Evolutionary conservation across 1,139 yeast genomes (phyloP).

Genomic region (Lizanozyma gosingica): DNA sequence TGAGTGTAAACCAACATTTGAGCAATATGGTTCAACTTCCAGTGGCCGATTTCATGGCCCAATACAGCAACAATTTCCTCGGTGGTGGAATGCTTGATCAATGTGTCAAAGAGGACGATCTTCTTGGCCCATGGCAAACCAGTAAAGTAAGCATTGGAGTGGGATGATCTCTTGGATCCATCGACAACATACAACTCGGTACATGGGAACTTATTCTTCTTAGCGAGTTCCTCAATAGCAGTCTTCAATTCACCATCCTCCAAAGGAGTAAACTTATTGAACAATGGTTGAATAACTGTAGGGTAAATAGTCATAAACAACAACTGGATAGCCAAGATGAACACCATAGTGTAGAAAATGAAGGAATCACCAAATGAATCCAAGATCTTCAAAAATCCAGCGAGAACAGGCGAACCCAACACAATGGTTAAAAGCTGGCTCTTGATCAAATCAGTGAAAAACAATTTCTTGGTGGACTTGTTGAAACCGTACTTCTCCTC

Average conservation of each 20-base stretch:
- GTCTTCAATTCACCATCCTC: constrained; percentile 83
- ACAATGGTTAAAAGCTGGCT: constrained; percentile 41
- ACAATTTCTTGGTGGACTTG: constrained; percentile 63
- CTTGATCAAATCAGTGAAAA: constrained; percentile 68
- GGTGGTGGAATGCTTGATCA: constrained; percentile 68
- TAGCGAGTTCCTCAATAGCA: constrained; percentile 74
- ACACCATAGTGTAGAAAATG: constrained; percentile 68
- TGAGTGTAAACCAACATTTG: constrained; percentile 60
- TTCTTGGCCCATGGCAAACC: constrained; percentile 97
- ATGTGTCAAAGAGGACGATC: constrained; percentile 86
- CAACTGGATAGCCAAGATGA: constrained; percentile 64
- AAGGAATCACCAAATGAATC: constrained; percentile 73
- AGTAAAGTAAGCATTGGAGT: constrained; percentile 91
- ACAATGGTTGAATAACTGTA: constrained; percentile 79
- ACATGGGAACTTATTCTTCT: constrained; percentile 72
- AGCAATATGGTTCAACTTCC: constrained; percentile 83
- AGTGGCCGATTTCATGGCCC: constrained; percentile 97
- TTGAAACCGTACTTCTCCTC: constrained; percentile 93
- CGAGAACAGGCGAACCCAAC: constrained; percentile 66
- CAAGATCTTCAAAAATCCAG: constrained; percentile 71
- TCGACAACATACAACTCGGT: constrained; percentile 80
- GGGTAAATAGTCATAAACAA: constrained; percentile 70
- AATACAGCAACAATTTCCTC: constrained; percentile 87
- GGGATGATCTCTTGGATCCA: constrained; percentile 92
- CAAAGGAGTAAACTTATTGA: constrained; percentile 83